Base-by-base conservation (phyloP, 2,329 filamentous ascomycete species). In the Cyphellophora europaea region DNA sequence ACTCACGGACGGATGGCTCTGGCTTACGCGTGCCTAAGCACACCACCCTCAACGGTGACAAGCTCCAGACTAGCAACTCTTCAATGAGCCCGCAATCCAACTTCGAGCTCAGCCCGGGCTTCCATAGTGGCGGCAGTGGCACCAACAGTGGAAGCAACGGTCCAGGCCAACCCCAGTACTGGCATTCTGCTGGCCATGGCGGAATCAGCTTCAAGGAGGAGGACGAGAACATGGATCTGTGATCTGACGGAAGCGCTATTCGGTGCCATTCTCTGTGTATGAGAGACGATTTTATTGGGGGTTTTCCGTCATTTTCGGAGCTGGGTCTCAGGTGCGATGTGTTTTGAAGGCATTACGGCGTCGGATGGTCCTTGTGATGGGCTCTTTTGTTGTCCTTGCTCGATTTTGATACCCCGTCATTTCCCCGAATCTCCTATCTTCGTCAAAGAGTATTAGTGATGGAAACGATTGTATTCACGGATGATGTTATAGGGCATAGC, bases 21-120 rank as follows among this genome's bases (percentile, higher is more conserved):
- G 88, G 89, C 11, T 74, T 96, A 19, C 78, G 89, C 17, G 91
- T 98, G 6, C 91, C 91, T 12, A 83, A 88, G 47, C 87, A 91
- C 58, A 98, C 91, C 30, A 91, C 94, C 57, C 77, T 89, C 50
- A 81, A 85, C 40, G 91, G 91, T 28, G 86, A 94, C 30, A 67
- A 82, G 6, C 53, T 89, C 15, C 69, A 72, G 35, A 53, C 53
- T 35, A 46, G 18, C 33, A 64, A 53, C 32, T 45, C 61, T 47
- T 50, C 61, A 49, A 36, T 76, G 61, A 61, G 71, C 60, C 61
- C 81, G 54, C 66, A 80, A 44, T 70, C 67, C 30, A 67, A 60
- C 51, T 74, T 61, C 32, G 68, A 71, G 38, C 77, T 80, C 53
- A 82, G 78, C 65, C 74, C 76, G 35, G 77, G 79, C 28, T 76